A percentile compares a stretch with the other conserved stretches of the same genome.
These are phyloP conservation scores for Chrysosporium keratinophilum DNA, from an alignment of 2,329 filamentous ascomycete genomes.

Conservation along the genomic window DNA sequence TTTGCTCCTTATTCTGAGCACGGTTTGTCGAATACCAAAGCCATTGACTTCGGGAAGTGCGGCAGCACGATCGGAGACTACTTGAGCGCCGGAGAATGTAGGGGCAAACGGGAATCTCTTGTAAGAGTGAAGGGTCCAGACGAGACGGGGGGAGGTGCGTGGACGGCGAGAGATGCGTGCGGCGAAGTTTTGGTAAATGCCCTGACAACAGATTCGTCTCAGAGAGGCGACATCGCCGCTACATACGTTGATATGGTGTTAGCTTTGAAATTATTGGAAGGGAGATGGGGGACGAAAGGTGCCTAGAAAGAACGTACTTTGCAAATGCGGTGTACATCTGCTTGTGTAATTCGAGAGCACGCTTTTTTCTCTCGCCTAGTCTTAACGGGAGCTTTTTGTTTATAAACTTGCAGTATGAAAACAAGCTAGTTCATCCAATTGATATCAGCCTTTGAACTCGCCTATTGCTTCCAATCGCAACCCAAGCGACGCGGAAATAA, in stretches of 20 bases:
- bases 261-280: neutral
- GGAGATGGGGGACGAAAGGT: conserved; percentile 1
- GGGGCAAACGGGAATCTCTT: conserved; percentile 27
- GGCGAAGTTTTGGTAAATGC: conserved; percentile 28
- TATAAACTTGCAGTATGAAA: conserved; percentile 27
- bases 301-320: conserved; percentile 21
- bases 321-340: conserved; percentile 42
- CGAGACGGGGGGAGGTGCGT: conserved; percentile 21
- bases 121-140: conserved; percentile 32
- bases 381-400: conserved; percentile 28
- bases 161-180: conserved; percentile 29
- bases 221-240: conserved; percentile 30
- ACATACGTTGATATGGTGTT: conserved; percentile 18
- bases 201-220: conserved; percentile 30
- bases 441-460: neutral
- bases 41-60: conserved; percentile 31
- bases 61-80: conserved; percentile 36
- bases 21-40: conserved; percentile 33
- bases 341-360: conserved; percentile 35
- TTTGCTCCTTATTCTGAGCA: conserved; percentile 30
- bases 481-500: too few species aligned
- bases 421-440: conserved; percentile 18
- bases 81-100: conserved; percentile 29
- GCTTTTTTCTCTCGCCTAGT: conserved; percentile 27
- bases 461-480: neutral